Base-by-base conservation (phyloP, 192 early-diverging fungal species). In the Coemansia pectinata region DNA sequence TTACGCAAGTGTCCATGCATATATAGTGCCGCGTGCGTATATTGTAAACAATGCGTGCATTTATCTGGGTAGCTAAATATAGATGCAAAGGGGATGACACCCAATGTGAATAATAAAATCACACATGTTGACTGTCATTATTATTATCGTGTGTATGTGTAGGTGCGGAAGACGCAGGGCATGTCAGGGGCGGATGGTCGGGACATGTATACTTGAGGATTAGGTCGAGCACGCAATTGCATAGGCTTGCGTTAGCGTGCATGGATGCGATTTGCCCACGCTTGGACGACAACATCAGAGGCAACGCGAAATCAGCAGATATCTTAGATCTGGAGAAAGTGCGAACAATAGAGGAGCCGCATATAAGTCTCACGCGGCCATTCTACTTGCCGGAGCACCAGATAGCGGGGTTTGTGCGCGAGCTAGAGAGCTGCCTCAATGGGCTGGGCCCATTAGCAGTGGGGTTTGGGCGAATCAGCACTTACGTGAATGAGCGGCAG, bases 321-420 rank as follows among this genome's bases (percentile, higher is more conserved):
- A 29, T 17, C 9, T 11, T n/a, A 1, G 29, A 44, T 31, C 36
- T n/a, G 17, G 39, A 27, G 33, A 25, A 23, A 34, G 34, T 41
- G 59, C 38, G 17, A 5, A 21, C 17, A 44, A 29, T 52, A 7
- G 55, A 38, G 17, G 41, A 23, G 66, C 76, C 71, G 48, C 80
- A 83, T 47, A 69, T 83, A 48, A 81, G 73, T 66, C 72, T 85
- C 36, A 77, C 78, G 34, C 78, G 78, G 57, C 64, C 73, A 61
- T 80, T 85, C 19, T 81, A 72, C 29, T 8, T 81, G 63, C 71
- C 74, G 39, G 78, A 81, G 60, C 76, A 78, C 67, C 78, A 85
- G 52, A 81, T 85, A 33, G 53, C 62, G 4, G 61, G 36, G 31
- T 72, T 78, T 62, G 69, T 85, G 21, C 48, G 42, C 1, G 69